Evolutionary conservation across 495 filamentous ascomycete genomes (phyloP), one percentile per base, ranked within the genome.

Genomic region (Penicillium alfredii): DNA sequence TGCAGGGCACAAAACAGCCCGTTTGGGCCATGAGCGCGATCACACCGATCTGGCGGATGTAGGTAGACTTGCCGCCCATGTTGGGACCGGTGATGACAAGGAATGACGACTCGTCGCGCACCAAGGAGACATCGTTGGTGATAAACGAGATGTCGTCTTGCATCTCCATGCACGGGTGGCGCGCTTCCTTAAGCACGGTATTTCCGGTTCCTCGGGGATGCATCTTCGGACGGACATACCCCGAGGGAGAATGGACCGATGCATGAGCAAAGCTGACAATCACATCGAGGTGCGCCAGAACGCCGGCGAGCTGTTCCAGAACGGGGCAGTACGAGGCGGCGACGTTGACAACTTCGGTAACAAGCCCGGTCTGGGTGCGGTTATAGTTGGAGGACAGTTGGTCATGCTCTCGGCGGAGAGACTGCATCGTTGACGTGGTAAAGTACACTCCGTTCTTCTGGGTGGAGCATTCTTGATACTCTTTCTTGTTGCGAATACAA

Each of bases 371-470:
- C 64, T 99, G 93, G 1, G 90, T 99, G 26, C 87, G 80, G 60
- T 95, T 93, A 69, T 99, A 99, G 57, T 85, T 94, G 43, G 88
- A 84, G 4, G 88, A 93, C 0, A 95, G 72, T 63, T 97, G 88
- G 53, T 97, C 92, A 51, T 89, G 87, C 51, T 96, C 90, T 26
- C 92, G 78, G 27, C 92, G 84, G 38, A 92, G 67, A 19, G 77
- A 68, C 51, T 90, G 86, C 50, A 99, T 75, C n/a, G 64, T 74
- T 31, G 77, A 78, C 4, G 89, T 99, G 3, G 92, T 96, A 68
- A 99, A 99, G 66, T 89, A 97, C 31, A 97, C 93, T 22, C 92
- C 92, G 59, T 94, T 97, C 71, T 97, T 99, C 69, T 97, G 93
- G 5, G 92, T 99, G 10, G 88, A 94, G 60, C 87, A 93, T 66